Evolutionary conservation across 2,329 filamentous ascomycete species (phyloP).

Genomic region (Ophiocordyceps camponoti-saundersi): DNA sequence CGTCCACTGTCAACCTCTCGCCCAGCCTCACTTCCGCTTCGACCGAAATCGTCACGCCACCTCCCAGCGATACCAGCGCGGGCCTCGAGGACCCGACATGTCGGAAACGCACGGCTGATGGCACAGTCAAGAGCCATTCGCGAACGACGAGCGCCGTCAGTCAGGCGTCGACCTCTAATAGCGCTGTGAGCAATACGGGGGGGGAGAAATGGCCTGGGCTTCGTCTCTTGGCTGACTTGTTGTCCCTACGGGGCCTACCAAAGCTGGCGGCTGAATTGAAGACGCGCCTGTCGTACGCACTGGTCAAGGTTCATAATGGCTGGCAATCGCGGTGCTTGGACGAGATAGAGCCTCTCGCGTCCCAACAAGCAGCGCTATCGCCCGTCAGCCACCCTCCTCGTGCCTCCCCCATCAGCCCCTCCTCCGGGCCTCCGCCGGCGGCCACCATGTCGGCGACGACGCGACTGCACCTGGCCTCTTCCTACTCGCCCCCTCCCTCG

Average conservation of each 20-base stretch:
- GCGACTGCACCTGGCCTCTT: constrained; percentile 2
- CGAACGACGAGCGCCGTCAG: constrained; percentile 56
- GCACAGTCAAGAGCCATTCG: constrained; percentile 55
- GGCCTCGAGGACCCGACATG: constrained; percentile 11
- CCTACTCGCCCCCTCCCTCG: constrained; percentile 20
- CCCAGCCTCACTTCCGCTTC: constrained; percentile 2
- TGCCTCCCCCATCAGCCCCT: constrained; percentile 35
- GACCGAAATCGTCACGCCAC: constrained; percentile 12
- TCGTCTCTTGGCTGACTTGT: not conserved
- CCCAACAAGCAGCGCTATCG: constrained; percentile 39
- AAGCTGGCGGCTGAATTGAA: constrained; percentile 65
- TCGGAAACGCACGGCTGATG: constrained; percentile 64
- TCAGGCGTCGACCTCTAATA: constrained; percentile 39
- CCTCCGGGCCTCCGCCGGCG: constrained; percentile 21
- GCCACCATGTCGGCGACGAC: constrained; percentile 10
- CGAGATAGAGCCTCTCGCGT: constrained; percentile 60
- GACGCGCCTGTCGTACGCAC: constrained; percentile 77
- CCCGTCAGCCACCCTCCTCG: constrained; percentile 36
- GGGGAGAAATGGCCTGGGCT: constrained; percentile 48
- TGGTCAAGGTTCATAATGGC: constrained; percentile 81
- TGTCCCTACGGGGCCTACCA: not conserved
- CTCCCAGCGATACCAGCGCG: constrained; percentile 9
- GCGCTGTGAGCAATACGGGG: constrained; percentile 44
- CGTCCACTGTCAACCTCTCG: no score
- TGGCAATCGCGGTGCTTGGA: constrained; percentile 68